phyloP scores from a whole-genome alignment of 1,139 yeast genomes.

The Insectozyma bohioensis region DNA sequence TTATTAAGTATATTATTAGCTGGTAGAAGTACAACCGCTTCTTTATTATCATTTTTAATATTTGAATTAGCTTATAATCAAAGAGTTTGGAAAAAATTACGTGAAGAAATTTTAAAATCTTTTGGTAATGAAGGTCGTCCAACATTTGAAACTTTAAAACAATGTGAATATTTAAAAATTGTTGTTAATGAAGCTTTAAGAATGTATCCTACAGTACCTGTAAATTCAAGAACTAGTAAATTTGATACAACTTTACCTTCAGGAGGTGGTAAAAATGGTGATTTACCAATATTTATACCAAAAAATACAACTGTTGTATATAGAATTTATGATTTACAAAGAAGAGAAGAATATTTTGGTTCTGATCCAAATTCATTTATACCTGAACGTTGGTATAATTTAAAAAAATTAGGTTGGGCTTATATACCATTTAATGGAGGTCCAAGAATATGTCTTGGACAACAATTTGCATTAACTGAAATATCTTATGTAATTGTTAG shows the following conservation, averaged over 20 bases:
- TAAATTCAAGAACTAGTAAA: constrained; percentile 42
- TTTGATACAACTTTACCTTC: constrained; percentile 47
- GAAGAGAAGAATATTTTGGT: constrained; percentile 40
- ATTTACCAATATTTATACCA: constrained; percentile 39
- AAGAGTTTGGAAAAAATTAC: constrained; percentile 30
- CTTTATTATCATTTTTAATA: constrained; percentile 38
- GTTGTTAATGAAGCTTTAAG: constrained; percentile 50
- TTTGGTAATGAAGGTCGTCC: constrained; percentile 25
- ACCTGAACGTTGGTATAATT: constrained; percentile 50
- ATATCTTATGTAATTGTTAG: constrained; percentile 28
- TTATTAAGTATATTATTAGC: constrained; percentile 44
- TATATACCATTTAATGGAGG: constrained; percentile 45
- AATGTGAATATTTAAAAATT: constrained; percentile 44
- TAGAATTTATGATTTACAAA: constrained; percentile 40
- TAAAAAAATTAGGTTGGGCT: constrained; percentile 36
- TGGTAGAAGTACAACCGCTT: constrained; percentile 49
- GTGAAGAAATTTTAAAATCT: constrained; percentile 26
- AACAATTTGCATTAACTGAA: constrained; percentile 45
- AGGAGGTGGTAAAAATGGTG: constrained; percentile 52
- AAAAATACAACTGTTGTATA: constrained; percentile 44
- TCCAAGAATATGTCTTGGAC: constrained; percentile 42
- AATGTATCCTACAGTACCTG: constrained; percentile 51
- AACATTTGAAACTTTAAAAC: constrained; percentile 45
- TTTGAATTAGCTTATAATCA: constrained; percentile 43
- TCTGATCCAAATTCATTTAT: constrained; percentile 40